Evolutionary conservation across 1,284 basidiomycete genomes (phyloP), one percentile per base, ranked within the genome.

Genomic region (Moniliella sp.): DNA sequence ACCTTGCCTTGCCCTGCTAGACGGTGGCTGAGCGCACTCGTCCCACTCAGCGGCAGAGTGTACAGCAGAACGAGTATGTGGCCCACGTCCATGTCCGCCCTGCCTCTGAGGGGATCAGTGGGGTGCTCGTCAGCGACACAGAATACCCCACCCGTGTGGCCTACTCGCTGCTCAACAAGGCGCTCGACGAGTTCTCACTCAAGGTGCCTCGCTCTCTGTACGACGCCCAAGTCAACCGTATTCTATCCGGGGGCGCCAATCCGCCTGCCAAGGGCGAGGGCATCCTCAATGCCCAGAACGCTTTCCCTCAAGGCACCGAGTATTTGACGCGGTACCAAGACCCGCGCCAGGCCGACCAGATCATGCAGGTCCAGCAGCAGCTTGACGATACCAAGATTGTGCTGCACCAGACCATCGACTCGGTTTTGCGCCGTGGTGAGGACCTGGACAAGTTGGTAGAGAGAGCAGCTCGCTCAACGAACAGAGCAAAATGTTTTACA

Each of bases 341-440:
- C 63, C 91, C 91, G 5, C 72, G 76, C 43, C 86, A 97, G 65
- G 91, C 91, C 3, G 91, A 99, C 65, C 78, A 81, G 12, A 94
- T 99, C 56, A 88, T 97, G 86, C 75, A 78, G 51, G 91, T 99
- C 11, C 91, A 99, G 63, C 78, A 84, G 60, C 91, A 99, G 61
- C 64, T 99, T 30, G 91, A 99, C 59, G 91, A 99, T 67, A 97
- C 91, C 5, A 99, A 99, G 75, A 88, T 99, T 47, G 75, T 97
- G 21, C 38, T 51, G 52, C 91, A 97, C 70, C 93, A 97, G 70
- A 99, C 91, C 10, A 99, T 99, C 54, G 91, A 99, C 61, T 81
- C 78, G 2, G 88, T 99, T 2, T 69, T 99, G 21, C 76, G 91
- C 62, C 73, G 91, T 18, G 91, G 91, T 25, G 88, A 97, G 70